Evolutionary conservation across 148 eudicot genomes (phyloP).

Genomic region (Spergularia bocconei): DNA sequence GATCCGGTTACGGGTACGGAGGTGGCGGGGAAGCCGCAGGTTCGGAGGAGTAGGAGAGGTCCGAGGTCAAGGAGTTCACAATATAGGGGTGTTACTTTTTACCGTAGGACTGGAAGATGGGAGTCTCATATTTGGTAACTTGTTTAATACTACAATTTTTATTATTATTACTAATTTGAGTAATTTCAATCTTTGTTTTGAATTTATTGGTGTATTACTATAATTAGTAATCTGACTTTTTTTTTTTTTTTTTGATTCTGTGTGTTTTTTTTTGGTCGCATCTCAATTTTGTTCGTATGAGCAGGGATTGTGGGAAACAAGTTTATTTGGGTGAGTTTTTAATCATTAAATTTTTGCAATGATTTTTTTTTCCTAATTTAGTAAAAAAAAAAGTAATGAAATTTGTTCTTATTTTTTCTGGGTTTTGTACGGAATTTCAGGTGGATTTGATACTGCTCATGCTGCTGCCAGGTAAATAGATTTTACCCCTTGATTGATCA

Average conservation of each 20-base stretch:
- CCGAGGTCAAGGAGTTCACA: constrained; percentile 92
- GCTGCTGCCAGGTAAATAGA: constrained; percentile 75
- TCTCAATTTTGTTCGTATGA: constrained; percentile 15
- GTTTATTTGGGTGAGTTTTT: constrained; percentile 67
- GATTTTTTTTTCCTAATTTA: neutral
- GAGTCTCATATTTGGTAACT: constrained; percentile 89
- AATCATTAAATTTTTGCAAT: neutral
- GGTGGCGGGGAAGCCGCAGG: constrained; percentile 37
- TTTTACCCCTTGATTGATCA: neutral
- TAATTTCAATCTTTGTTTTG: neutral
- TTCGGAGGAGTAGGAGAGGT: constrained; percentile 74
- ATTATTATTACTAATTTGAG: neutral
- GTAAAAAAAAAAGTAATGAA: neutral
- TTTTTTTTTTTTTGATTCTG: neutral
- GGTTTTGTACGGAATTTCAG: constrained; percentile 29
- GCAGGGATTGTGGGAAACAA: constrained; percentile 95
- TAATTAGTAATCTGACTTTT: constrained; percentile 13
- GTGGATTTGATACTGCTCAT: constrained; percentile 92
- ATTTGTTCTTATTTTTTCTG: neutral
- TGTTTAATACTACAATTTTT: neutral
- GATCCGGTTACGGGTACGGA: constrained; percentile 23
- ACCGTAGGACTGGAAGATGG: constrained; percentile 91
- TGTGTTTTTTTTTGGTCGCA: neutral
- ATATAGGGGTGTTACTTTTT: constrained; percentile 90
- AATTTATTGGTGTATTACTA: neutral